phyloP scores from a whole-genome alignment of 768 basidiomycete genomes.

The Rhizopogon vesiculosus region DNA sequence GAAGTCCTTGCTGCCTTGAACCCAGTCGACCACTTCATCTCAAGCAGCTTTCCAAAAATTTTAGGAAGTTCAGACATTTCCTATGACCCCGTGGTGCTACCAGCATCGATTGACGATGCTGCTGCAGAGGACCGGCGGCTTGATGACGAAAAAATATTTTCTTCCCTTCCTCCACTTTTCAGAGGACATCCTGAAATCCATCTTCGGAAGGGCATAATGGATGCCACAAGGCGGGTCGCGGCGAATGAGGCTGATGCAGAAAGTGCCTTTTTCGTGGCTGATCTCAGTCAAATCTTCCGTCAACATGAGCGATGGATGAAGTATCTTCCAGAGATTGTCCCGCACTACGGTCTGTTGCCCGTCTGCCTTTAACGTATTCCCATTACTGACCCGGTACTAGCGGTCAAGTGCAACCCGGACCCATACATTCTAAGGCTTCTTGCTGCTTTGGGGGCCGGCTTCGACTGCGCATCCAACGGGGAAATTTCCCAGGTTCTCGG shows the following conservation, averaged over 20 bases:
- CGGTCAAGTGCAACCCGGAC: conserved; percentile 98
- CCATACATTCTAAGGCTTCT: conserved; percentile 90
- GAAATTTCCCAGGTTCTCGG: conserved; percentile 82
- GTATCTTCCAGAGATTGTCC: conserved; percentile 80
- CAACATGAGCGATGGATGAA: conserved; percentile 82
- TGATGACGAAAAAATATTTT: conserved; percentile 46
- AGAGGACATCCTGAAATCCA: conserved; percentile 71
- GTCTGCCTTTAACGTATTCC: conserved; percentile 13
- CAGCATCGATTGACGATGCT: neutral
- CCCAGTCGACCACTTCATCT: conserved; percentile 23
- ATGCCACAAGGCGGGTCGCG: conserved; percentile 46
- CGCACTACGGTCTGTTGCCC: conserved; percentile 77
- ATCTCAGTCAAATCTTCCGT: conserved; percentile 80
- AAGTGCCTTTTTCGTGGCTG: conserved; percentile 94
- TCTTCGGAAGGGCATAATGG: conserved; percentile 73
- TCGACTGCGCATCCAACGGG: conserved; percentile 95
- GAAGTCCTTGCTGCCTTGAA: conserved; percentile 36
- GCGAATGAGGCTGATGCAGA: conserved; percentile 71
- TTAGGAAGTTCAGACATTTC: conserved; percentile 6
- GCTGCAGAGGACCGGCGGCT: conserved; percentile 10
- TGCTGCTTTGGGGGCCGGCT: conserved; percentile 85
- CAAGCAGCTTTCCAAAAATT: conserved; percentile 25
- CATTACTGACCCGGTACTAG: conserved; percentile 37
- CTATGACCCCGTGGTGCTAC: conserved; percentile 4
- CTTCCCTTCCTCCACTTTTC: conserved; percentile 61